These are phyloP conservation scores for Aureobasidium leucospermi DNA, from an alignment of 2,329 filamentous ascomycete species.

Conservation along the genomic window DNA sequence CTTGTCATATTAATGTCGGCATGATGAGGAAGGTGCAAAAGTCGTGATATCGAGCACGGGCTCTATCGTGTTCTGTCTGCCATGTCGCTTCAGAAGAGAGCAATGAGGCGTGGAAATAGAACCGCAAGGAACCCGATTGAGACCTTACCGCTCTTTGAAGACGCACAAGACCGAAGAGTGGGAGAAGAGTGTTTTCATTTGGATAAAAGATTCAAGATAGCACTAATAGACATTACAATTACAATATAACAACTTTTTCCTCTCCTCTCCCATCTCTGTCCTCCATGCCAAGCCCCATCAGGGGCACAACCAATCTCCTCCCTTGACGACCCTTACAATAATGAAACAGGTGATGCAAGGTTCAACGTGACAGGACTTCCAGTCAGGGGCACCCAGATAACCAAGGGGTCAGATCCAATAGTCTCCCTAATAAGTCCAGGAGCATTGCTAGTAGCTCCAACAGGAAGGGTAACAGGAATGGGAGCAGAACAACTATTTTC, in stretches of 20 bases:
- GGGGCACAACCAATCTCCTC: background rate
- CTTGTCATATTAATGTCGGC: too few species aligned
- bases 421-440: conserved; percentile 37
- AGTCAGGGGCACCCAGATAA: conserved; percentile 33
- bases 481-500: conserved; percentile 45
- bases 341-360: conserved; percentile 20
- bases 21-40: too few species aligned
- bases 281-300: background rate
- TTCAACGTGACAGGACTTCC: conserved; percentile 29
- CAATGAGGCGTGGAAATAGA: too few species aligned
- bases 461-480: conserved; percentile 50
- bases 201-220: too few species aligned
- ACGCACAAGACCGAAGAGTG: too few species aligned
- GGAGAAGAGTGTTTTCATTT: too few species aligned
- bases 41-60: too few species aligned
- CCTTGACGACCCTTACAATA: background rate
- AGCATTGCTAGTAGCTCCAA: conserved; percentile 36
- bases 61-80: too few species aligned
- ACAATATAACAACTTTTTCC: background rate
- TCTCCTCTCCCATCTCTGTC: background rate
- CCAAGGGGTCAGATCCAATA: conserved; percentile 41
- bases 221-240: too few species aligned
- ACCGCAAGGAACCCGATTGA: too few species aligned
- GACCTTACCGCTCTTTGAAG: too few species aligned
- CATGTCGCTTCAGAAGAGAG: too few species aligned